phyloP scores from a whole-genome alignment of 495 filamentous ascomycete genomes.

The Xylaria bambusicola region DNA sequence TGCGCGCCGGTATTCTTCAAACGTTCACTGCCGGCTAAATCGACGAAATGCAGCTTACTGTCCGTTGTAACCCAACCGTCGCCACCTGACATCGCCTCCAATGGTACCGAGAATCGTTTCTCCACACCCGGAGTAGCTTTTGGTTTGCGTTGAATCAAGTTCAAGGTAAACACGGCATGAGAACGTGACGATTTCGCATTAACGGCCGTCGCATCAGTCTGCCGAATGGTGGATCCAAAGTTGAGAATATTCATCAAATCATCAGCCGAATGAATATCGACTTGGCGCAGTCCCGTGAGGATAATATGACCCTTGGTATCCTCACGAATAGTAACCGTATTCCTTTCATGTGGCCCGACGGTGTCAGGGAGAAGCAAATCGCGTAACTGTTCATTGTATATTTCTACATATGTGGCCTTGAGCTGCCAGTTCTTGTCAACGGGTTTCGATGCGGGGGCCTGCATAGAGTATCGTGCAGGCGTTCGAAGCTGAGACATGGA shows the following conservation, averaged over 20 bases:
- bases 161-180: constrained; percentile 95
- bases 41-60: constrained; percentile 98
- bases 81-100: constrained; percentile 72
- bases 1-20: constrained; percentile 97
- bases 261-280: constrained; percentile 88
- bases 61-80: constrained; percentile 80
- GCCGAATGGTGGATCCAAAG: constrained; percentile 90
- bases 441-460: constrained; percentile 49
- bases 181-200: constrained; percentile 99
- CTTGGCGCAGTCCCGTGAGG: constrained; percentile 82
- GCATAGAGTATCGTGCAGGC: constrained; percentile 77
- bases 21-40: constrained; percentile 95
- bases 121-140: constrained; percentile 60
- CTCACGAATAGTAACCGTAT: constrained; percentile 81
- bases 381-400: constrained; percentile 95
- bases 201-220: constrained; percentile 98
- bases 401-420: constrained; percentile 97
- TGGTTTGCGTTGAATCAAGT: constrained; percentile 83
- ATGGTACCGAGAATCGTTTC: constrained; percentile 86
- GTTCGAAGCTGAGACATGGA: constrained; percentile 78
- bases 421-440: constrained; percentile 87
- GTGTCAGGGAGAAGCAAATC: constrained; percentile 86
- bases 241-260: constrained; percentile 87
- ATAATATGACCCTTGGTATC: constrained; percentile 95
- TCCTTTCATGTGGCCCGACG: constrained; percentile 66